A percentile compares a stretch with the other conserved stretches of the same genome.
These are phyloP conservation scores for Blastomyces parvus DNA, from an alignment of 2,329 filamentous ascomycete species.

Conservation along the genomic window DNA sequence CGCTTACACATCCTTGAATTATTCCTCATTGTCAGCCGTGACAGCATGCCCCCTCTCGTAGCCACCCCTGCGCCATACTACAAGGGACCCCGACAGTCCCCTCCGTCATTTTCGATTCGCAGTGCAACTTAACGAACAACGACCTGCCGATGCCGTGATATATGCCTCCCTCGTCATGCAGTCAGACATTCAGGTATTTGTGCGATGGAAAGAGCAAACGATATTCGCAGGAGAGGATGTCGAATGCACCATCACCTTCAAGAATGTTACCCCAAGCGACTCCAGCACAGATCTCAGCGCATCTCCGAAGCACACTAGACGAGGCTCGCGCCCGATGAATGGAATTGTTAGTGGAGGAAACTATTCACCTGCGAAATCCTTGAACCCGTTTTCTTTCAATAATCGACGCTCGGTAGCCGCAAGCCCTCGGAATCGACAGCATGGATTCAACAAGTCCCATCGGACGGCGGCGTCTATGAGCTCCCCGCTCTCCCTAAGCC, in stretches of 20 bases:
- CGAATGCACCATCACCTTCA: constrained; percentile 93
- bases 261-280: constrained; percentile 57
- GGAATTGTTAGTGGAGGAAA: constrained; percentile 28
- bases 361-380: constrained; percentile 32
- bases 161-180: constrained; percentile 20
- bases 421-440: constrained; percentile 22
- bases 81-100: constrained; percentile 8
- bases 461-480: constrained; percentile 34
- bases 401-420: constrained; percentile 29
- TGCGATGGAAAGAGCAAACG: constrained; percentile 86
- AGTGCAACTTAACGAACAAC: constrained; percentile 5
- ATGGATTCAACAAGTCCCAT: constrained; percentile 24
- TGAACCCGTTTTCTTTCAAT: constrained; percentile 29
- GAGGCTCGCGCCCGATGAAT: constrained; percentile 29
- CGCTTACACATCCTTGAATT: constrained; percentile 11
- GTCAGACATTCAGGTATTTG: constrained; percentile 85
- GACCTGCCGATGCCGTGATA: constrained; percentile 7
- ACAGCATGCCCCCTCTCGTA: constrained; percentile 23
- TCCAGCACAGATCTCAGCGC: constrained; percentile 24
- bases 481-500: constrained; percentile 30
- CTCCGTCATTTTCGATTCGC: constrained; percentile 2
- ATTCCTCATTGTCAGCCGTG: constrained; percentile 14
- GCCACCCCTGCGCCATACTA: constrained; percentile 11
- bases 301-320: constrained; percentile 28
- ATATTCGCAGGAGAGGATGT: constrained; percentile 96